Evolutionary conservation across 2,329 filamentous ascomycete genomes (phyloP).

Genomic region (Clathrospora elynae): DNA sequence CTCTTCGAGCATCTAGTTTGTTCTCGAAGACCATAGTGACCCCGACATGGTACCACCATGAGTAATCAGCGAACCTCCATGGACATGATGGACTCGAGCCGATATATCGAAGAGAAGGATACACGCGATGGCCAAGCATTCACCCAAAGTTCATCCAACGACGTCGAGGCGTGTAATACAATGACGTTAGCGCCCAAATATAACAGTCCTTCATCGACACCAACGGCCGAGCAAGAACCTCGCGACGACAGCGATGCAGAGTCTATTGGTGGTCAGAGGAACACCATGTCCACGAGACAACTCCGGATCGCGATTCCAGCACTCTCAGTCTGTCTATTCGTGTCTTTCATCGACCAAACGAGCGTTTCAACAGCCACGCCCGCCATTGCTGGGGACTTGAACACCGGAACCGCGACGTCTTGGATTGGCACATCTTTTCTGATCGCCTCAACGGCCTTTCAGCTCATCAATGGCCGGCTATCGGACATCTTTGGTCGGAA

Average conservation of each 20-base stretch:
- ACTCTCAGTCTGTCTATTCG: conserved; percentile 59
- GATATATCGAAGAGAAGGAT: not conserved
- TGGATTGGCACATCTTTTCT: conserved; percentile 61
- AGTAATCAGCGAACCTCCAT: not conserved
- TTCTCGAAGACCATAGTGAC: not conserved
- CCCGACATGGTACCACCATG: conserved; percentile 1
- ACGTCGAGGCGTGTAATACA: not conserved
- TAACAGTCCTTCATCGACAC: not conserved
- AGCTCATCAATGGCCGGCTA: conserved; percentile 67
- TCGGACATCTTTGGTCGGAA: conserved; percentile 63
- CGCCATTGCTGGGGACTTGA: conserved; percentile 43
- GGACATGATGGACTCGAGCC: not conserved
- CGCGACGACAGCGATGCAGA: conserved; percentile 17
- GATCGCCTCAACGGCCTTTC: conserved; percentile 65
- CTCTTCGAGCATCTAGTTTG: no score
- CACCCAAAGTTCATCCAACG: not conserved
- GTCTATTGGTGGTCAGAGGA: conserved; percentile 53
- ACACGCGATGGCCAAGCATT: not conserved
- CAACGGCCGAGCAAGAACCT: not conserved
- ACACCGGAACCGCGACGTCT: conserved; percentile 56
- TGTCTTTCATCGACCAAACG: conserved; percentile 64
- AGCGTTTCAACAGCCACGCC: conserved; percentile 54
- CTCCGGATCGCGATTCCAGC: conserved; percentile 59
- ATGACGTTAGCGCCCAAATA: not conserved
- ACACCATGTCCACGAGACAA: conserved; percentile 59